Base-by-base conservation (phyloP, 495 filamentous ascomycete species). In the Penicillium turbatum region DNA sequence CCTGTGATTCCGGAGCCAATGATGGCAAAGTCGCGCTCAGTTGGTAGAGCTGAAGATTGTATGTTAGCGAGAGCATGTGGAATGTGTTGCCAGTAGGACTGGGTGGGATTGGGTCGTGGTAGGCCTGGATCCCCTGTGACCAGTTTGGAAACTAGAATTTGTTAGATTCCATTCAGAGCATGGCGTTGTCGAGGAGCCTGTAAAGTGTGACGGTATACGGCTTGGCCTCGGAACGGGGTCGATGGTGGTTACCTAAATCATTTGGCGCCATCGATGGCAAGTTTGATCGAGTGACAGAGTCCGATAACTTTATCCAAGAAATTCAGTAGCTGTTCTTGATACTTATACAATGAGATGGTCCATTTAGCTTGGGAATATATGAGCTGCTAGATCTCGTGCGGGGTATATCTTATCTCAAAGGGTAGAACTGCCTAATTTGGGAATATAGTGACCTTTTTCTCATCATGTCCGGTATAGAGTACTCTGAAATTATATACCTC, bases 1-100 rank as follows among this genome's bases (percentile, higher is more conserved):
- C 87, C 85, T 0, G 83, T 85, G 50, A 89, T 88, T 5, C 87
- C 87, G 35, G 82, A 86, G 27, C 87, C 87, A 46, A 90, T 82
- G 38, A 90, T 80, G 13, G 85, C 75, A 32, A 76, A 75, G 53
- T 88, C 79, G 36, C 72, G 77, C 2, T 68, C 65, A 0, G 49
- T 31, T 6, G 78, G 82, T 15, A 85, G 70, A 6, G 56, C 56
- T 13, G 62, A 31, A 15, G 76, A 79, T 51, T 78, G 76, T 36
- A 73, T 57, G 52, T 81, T 74, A 16, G 83, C 75, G 16, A 89
- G 71, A 12, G 69, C 63, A 50, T 82, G 77, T 6, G 80, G 80
- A 15, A 82, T 78, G 48, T 79, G 70, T 68, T 90, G 87, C 87
- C 87, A 91, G 72, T 86, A 89, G 35, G 83, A 82, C 17, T 67